Evolutionary conservation across 768 basidiomycete species (phyloP).

Genomic region (Macrolepiota dolichaula): DNA sequence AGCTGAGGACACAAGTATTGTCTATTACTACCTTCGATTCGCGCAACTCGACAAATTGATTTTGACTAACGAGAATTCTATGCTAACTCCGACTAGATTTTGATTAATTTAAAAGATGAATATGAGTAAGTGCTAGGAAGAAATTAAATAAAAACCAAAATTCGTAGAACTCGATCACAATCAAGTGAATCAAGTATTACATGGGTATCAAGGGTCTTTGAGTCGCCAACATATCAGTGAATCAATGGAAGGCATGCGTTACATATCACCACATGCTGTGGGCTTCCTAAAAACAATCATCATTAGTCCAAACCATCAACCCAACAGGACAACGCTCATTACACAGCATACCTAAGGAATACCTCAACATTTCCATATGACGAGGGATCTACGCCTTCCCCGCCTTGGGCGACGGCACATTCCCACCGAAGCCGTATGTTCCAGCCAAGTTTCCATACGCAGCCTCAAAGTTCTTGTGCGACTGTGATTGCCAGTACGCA

Average conservation of each 20-base stretch:
- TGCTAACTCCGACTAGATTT: no score
- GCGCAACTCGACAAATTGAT: no score
- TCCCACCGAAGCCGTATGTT: conserved; percentile 8
- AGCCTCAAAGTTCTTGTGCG: conserved; percentile 10
- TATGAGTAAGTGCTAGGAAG: neutral
- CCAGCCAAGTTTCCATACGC: conserved; percentile 4
- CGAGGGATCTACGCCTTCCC: neutral
- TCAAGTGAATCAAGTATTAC: neutral
- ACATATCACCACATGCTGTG: no score
- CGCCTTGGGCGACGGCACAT: conserved; percentile 1
- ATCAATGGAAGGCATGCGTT: no score
- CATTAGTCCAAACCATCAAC: neutral
- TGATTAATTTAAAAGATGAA: neutral
- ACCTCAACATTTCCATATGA: neutral
- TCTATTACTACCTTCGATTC: no score
- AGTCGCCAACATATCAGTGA: neutral
- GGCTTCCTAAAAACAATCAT: neutral
- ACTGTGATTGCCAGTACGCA: conserved; percentile 12
- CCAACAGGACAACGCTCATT: neutral
- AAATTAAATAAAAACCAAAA: neutral
- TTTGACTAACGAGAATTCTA: no score
- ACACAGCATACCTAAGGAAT: neutral
- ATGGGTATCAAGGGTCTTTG: neutral
- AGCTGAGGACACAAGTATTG: no score
- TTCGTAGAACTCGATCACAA: neutral